Evolutionary conservation across 257 asterid genomes (phyloP), one percentile per base, ranked within the genome.

Genomic region (Solanum pimpinellifolium): DNA sequence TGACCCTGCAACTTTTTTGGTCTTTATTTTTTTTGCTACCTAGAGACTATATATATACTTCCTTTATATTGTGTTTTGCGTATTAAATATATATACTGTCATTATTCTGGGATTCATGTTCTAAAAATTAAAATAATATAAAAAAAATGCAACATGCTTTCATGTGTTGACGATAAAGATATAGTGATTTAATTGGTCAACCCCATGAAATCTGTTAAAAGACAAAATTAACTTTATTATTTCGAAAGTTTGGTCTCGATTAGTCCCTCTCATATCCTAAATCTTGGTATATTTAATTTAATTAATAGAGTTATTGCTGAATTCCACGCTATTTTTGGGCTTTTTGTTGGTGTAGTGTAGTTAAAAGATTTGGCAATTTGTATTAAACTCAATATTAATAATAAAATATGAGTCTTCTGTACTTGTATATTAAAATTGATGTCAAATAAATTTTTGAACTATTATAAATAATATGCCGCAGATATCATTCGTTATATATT

Each of bases 1-100:
- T 90, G 91, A 86, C 90, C 89, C 89, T 86, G 35, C 84, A 74
- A 86, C 86, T 60, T 14, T 59, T 37, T 74, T 42, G 6, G 52
- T 39, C 49, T 39, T 37, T 31, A 6, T 44, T 52, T 56, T 33
- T 21, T 20, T 72, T 23, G 8, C 29, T 83, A 15, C 72, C 83
- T 82, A 46, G 86, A 80, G 70, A 70, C 41, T 20, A 39, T 33
- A 72, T 33, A 72, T 31, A 42, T 62, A 3, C 21, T 27, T 46
- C 25, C 52, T 69, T 27, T 65, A 47, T 87, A 52, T 70, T 33
- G 35, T 25, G 41, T 31, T 27, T 68, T 66, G 84, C 37, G 44
- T 60, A 80, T 65, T 87, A 47, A 78, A 77, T 23, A 60, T 78
- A 18, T 56, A 6, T 78, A 10, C 15, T 84, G 78, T 65, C 56